These are phyloP conservation scores for Vanilla planifolia DNA, from an alignment of 106 monocot species.

Conservation along the genomic window DNA sequence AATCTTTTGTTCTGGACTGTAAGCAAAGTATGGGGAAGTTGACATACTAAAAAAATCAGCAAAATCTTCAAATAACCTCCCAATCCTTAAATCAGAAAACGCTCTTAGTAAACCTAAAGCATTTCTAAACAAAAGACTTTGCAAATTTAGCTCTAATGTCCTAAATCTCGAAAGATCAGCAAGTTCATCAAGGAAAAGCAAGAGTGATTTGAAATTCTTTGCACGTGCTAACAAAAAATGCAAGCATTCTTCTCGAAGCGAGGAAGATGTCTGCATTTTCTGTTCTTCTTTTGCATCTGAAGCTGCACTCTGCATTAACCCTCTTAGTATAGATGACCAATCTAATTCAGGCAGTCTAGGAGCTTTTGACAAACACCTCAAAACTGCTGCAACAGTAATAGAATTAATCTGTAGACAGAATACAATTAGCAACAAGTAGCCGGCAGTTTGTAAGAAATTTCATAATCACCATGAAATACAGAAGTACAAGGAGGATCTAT, in stretches of 20 bases:
- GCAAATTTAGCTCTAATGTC: constrained; percentile 53
- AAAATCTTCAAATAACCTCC: constrained; percentile 56
- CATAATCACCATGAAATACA: too few species aligned
- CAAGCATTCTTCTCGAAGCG: constrained; percentile 70
- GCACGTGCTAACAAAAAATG: constrained; percentile 67
- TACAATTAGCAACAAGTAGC: neutral
- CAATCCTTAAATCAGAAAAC: constrained; percentile 62
- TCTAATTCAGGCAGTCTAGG: constrained; percentile 85
- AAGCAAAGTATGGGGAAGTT: constrained; percentile 22
- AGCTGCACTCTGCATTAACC: constrained; percentile 50
- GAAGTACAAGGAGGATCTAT: too few species aligned
- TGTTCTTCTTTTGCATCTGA: constrained; percentile 11
- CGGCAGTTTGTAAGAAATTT: constrained; percentile 1
- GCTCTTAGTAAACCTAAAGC: constrained; percentile 34
- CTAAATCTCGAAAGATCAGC: constrained; percentile 60
- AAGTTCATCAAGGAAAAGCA: constrained; percentile 73
- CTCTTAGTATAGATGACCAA: constrained; percentile 72
- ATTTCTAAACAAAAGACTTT: constrained; percentile 36
- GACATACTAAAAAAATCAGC: constrained; percentile 48
- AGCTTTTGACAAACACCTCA: constrained; percentile 75
- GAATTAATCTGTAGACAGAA: constrained; percentile 8
- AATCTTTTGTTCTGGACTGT: constrained; percentile 30
- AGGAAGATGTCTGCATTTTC: constrained; percentile 9
- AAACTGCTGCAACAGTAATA: constrained; percentile 40
- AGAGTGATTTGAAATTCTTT: constrained; percentile 39